Evolutionary conservation across 192 early-diverging fungal genomes (phyloP).

Genomic region (Lunasporangiospora selenospora): DNA sequence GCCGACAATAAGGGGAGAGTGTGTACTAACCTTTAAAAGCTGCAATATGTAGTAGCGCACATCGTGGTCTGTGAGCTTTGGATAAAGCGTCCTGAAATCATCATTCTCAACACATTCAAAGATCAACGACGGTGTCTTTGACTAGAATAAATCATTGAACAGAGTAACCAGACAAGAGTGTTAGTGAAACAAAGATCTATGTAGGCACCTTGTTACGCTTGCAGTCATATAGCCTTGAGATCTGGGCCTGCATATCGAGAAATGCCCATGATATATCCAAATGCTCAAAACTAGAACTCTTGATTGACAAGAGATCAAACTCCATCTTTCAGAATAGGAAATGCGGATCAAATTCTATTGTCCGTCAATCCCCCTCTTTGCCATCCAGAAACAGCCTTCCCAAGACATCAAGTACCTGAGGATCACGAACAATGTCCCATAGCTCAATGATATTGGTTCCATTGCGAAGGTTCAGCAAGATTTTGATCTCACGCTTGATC

Average conservation of each 20-base stretch:
- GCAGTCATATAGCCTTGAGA: conserved; percentile 2
- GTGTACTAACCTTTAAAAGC: conserved; percentile 77
- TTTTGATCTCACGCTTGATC: conserved; percentile 99
- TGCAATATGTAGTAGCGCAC: conserved; percentile 97
- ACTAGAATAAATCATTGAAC: no score
- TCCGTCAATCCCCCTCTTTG: no score
- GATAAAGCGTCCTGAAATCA: conserved; percentile 95
- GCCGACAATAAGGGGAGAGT: neutral
- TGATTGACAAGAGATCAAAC: no score
- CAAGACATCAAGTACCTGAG: conserved; percentile 65
- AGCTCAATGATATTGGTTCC: conserved; percentile 92
- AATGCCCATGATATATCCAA: no score
- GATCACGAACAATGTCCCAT: conserved; percentile 93
- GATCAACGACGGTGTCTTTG: conserved; percentile 94
- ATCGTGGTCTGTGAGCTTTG: conserved; percentile 91
- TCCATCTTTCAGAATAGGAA: no score
- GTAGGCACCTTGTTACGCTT: no score
- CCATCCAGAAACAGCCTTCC: no score
- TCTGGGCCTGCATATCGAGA: neutral
- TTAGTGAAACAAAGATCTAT: neutral
- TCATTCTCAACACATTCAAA: conserved; percentile 97
- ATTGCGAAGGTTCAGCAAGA: conserved; percentile 93
- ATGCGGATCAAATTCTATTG: no score
- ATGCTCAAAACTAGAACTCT: neutral
- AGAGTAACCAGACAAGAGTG: neutral